Evolutionary conservation across 2,329 filamentous ascomycete species (phyloP).

Genomic region (Falciphora oryzae): DNA sequence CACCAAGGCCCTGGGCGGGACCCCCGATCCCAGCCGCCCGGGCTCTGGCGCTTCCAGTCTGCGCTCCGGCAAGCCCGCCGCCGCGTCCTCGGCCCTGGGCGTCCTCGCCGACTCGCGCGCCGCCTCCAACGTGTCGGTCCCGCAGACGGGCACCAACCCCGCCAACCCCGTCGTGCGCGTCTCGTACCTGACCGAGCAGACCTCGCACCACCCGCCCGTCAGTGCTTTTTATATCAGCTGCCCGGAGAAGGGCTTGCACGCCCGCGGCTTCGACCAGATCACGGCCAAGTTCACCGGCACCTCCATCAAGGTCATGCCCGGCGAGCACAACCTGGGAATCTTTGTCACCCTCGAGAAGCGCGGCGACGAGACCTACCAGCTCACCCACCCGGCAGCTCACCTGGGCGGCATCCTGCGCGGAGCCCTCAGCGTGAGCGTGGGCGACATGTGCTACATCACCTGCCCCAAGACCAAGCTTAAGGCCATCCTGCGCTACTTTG

Average conservation of each 20-base stretch:
- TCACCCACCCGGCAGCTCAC: slow-evolving; percentile 91
- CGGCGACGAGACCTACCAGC: slow-evolving; percentile 84
- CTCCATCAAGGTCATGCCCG: slow-evolving; percentile 83
- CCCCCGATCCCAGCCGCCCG: slow-evolving; percentile 26
- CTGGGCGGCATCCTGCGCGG: slow-evolving; percentile 83
- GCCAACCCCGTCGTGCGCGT: slow-evolving; percentile 60
- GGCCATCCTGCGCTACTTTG: slow-evolving; percentile 84
- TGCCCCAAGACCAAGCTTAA: slow-evolving; percentile 90
- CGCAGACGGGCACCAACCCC: slow-evolving; percentile 38
- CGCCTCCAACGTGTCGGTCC: slow-evolving; percentile 46
- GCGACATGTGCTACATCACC: slow-evolving; percentile 81
- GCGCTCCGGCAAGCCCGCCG: slow-evolving; percentile 32
- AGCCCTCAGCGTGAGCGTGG: slow-evolving; percentile 82
- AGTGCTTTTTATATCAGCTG: slow-evolving; percentile 94
- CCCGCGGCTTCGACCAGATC: slow-evolving; percentile 90
- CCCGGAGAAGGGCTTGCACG: slow-evolving; percentile 81
- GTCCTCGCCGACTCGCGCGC: slow-evolving; percentile 32
- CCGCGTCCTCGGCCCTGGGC: slow-evolving; percentile 7
- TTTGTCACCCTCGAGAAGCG: slow-evolving; percentile 81
- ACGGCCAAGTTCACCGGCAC: slow-evolving; percentile 97
- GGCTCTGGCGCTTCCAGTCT: slow-evolving; percentile 42
- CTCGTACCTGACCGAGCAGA: slow-evolving; percentile 95
- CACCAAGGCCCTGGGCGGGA: slow-evolving; percentile 34
- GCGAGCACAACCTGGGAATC: slow-evolving; percentile 91
- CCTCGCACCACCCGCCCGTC: slow-evolving; percentile 93